Base-by-base conservation (phyloP, 2,329 filamentous ascomycete species). In the Sclerotinia spermophila region DNA sequence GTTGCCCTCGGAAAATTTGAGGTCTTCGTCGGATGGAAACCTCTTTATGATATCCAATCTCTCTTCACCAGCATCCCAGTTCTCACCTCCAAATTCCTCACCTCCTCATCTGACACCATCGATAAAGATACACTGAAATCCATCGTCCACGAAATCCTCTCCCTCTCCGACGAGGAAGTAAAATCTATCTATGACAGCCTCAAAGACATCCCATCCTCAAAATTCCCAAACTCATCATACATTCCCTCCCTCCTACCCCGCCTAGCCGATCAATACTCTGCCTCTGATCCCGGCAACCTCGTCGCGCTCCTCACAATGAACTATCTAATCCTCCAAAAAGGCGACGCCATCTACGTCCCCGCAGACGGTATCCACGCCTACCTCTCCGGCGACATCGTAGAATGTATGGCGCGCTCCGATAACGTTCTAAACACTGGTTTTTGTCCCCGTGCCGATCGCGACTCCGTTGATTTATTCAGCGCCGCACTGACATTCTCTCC, bases 401-500 rank as follows among this genome's bases (percentile, higher is more conserved):
- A 98, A 82, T 98, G 95, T 85, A 98, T 98, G 95, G 95, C 95
- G 0, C 91, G 93, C 10, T 96, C 92, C n/a, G 95, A 98, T 85
- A 98, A 98, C 74, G 90, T 94, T 2, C 83, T 94, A 65, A 92
- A 92, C 79, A 88, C 87, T 0, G 91, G 91, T 0, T 92, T 94
- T 82, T 93, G 90, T 74, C 90, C 91, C 0, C 83, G 83, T 1
- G 86, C 87, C 0, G 87, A 92, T 61, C 84, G 90, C 19, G 86
- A 92, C 76, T 87, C 83, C 58, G 82, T 89, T 35, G 88, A 92
- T 27, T 78, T 89, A 40, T 93, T 94, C 79, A 83, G 83, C 33
- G 82, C 85, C 5, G 84, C 86, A 1, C 78, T 94, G 27, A 90
- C 86, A 0, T 93, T 92, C 81, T 82, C 83, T 48, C 86, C 89